Evolutionary conservation across 2,329 filamentous ascomycete genomes (phyloP).

Genomic region (Aspergillus pseudonomiae): DNA sequence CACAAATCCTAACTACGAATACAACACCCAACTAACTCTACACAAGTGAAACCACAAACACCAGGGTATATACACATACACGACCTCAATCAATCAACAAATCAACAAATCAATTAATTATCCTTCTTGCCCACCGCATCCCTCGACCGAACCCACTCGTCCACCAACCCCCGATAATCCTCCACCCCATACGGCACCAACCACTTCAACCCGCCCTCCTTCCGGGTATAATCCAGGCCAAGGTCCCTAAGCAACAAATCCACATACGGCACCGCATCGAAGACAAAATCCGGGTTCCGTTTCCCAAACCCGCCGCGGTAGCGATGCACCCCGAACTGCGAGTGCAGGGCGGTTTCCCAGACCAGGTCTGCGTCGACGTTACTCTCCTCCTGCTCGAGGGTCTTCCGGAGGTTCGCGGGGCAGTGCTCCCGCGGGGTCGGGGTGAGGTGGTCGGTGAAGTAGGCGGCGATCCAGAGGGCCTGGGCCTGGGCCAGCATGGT

Average conservation of each 20-base stretch:
- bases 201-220: conserved; percentile 35
- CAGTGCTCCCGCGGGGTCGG: conserved; percentile 29
- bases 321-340: conserved; percentile 70
- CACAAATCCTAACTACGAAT: neutral
- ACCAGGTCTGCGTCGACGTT: conserved; percentile 40
- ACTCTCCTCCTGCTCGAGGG: neutral
- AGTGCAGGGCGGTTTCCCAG: conserved; percentile 64
- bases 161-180: conserved; percentile 47
- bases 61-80: neutral
- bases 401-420: conserved; percentile 17
- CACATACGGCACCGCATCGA: conserved; percentile 74
- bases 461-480: conserved; percentile 69
- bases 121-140: neutral
- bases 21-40: neutral
- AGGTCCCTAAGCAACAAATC: conserved; percentile 70
- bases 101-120: neutral
- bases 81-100: neutral
- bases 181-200: conserved; percentile 41
- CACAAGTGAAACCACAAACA: neutral
- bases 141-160: conserved; percentile 38
- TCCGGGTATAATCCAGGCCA: conserved; percentile 55
- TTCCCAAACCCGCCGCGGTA: conserved; percentile 64
- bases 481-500: conserved; percentile 50
- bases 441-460: conserved; percentile 58
- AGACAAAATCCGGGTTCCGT: conserved; percentile 64